Evolutionary conservation across 805 yeast species (phyloP).

Genomic region (Hanseniaspora guilliermondii): DNA sequence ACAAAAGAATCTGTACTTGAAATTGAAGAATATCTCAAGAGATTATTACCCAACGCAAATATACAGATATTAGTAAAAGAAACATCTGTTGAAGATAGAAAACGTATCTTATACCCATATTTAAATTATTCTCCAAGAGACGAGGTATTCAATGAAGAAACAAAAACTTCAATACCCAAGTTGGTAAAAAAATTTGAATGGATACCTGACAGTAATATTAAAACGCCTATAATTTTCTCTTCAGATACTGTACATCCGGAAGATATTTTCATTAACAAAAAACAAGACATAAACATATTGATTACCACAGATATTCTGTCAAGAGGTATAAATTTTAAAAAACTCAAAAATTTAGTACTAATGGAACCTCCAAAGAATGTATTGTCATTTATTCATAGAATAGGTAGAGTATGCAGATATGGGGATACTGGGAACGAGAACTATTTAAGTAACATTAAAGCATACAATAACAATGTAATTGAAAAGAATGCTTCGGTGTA

Average conservation of each 20-base stretch:
- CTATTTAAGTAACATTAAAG: not conserved
- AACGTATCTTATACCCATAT: constrained; percentile 46
- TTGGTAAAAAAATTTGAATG: not conserved
- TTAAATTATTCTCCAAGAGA: constrained; percentile 44
- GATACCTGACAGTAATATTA: constrained; percentile 30
- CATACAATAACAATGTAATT: constrained; percentile 30
- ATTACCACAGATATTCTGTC: constrained; percentile 83
- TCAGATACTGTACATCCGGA: not conserved
- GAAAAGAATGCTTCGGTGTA: constrained; percentile 80
- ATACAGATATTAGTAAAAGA: constrained; percentile 58
- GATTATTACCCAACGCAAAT: constrained; percentile 39
- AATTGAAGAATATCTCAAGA: constrained; percentile 42
- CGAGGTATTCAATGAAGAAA: constrained; percentile 21
- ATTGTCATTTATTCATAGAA: constrained; percentile 77
- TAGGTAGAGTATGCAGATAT: constrained; percentile 81
- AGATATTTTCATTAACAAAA: not conserved
- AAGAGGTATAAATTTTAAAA: constrained; percentile 77
- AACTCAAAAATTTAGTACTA: constrained; percentile 67
- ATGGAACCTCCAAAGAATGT: constrained; percentile 79
- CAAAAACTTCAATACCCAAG: not conserved
- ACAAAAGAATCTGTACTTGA: constrained; percentile 49
- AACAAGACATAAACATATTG: constrained; percentile 45
- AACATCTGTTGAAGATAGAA: constrained; percentile 49
- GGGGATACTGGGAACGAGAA: constrained; percentile 8
- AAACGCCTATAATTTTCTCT: constrained; percentile 15